Percentiles rank a stretch among this genome's conserved stretches.
Conservation (phyloP, 2,329 filamentous ascomycete genomes). For the Clarireedia monteithiana region DNA sequence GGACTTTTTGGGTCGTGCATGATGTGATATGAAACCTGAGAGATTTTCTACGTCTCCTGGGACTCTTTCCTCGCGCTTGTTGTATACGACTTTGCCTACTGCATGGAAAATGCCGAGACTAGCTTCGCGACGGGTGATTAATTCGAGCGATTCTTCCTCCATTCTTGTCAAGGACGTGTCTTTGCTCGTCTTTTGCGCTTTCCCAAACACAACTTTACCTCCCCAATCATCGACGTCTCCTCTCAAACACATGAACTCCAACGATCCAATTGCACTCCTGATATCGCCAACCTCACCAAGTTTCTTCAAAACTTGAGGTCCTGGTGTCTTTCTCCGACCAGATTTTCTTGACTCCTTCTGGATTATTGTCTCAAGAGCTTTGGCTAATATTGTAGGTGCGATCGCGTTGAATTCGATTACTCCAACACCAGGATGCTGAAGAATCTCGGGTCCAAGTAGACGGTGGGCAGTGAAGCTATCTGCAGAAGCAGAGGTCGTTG, state of each 20-base stretch:
- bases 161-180: constrained; percentile 53
- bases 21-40: constrained; percentile 49
- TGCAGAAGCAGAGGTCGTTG: constrained; percentile 73
- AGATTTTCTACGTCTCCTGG: constrained; percentile 44
- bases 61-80: constrained; percentile 65
- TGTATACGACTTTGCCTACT: constrained; percentile 92
- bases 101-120: constrained; percentile 94
- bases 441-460: constrained; percentile 77
- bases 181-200: constrained; percentile 29
- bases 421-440: constrained; percentile 69
- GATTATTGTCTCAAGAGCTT: constrained; percentile 74
- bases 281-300: constrained; percentile 87
- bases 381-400: constrained; percentile 75
- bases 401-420: constrained; percentile 91
- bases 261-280: constrained; percentile 80
- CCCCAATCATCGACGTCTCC: constrained; percentile 73
- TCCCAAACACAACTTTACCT: constrained; percentile 60
- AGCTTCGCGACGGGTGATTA: constrained; percentile 80
- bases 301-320: constrained; percentile 67
- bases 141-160: constrained; percentile 70
- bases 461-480: constrained; percentile 93
- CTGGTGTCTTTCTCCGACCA: constrained; percentile 66
- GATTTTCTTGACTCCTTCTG: constrained; percentile 79
- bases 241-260: constrained; percentile 87
- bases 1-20: constrained; percentile 52